Conservation (phyloP, 78 protist genomes). For the Dictyostelium intermedium region DNA sequence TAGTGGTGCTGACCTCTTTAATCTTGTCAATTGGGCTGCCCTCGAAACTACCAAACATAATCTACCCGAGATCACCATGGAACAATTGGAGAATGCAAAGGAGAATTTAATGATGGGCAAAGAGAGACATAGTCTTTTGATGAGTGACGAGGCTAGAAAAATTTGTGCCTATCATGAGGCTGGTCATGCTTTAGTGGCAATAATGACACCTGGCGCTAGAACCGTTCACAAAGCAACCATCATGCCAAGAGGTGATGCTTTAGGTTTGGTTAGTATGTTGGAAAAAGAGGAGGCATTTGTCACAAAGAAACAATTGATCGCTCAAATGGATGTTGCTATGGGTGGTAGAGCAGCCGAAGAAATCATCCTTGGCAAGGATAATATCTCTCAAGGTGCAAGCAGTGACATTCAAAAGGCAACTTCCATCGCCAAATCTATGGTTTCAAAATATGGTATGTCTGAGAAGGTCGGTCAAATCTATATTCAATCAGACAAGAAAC, state of each 20-base stretch:
- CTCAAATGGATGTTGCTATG: conserved; percentile 89
- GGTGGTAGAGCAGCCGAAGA: conserved; percentile 97
- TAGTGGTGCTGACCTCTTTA: conserved; percentile 93
- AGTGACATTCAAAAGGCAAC: conserved; percentile 69
- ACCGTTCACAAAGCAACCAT: conserved; percentile 96
- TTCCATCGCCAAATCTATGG: conserved; percentile 83
- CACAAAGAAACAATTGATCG: conserved; percentile 82
- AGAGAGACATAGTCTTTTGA: conserved; percentile 66
- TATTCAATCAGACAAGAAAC: conserved; percentile 60
- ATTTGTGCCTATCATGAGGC: conserved; percentile 97
- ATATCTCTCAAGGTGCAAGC: conserved; percentile 84
- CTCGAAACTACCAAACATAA: conserved; percentile 83
- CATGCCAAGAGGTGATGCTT: conserved; percentile 91
- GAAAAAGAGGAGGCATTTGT: conserved; percentile 56
- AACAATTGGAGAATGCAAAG: conserved; percentile 86
- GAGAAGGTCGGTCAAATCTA: conserved; percentile 70
- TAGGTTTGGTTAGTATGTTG: conserved; percentile 89
- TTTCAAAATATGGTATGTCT: conserved; percentile 83
- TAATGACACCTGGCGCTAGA: conserved; percentile 72
- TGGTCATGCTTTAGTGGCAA: conserved; percentile 97
- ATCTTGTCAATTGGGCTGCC: conserved; percentile 94
- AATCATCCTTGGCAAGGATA: conserved; percentile 86
- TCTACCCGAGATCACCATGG: conserved; percentile 54
- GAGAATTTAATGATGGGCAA: conserved; percentile 95
- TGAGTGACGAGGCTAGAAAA: conserved; percentile 48